Base-by-base conservation (phyloP, 192 early-diverging fungal genomes). In the Entophlyctis luteolus region DNA sequence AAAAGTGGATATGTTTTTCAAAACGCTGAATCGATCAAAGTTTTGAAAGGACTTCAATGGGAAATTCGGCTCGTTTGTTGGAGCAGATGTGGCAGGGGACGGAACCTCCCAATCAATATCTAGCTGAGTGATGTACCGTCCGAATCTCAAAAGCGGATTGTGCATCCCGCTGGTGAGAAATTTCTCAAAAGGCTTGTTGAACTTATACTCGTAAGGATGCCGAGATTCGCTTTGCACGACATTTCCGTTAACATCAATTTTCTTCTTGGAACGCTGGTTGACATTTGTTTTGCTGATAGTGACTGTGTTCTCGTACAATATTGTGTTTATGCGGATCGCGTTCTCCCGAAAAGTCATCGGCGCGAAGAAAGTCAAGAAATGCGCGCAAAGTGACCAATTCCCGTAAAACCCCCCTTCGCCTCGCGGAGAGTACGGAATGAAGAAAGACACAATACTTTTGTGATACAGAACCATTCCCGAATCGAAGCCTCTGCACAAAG, bases 391-490 rank as follows among this genome's bases (percentile, higher is more conserved):
- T n/a, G 55, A 71, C 72, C 72, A 73, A 12, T 71, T 32, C 10
- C 72, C 72, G 16, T 31, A 4, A 58, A 70, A 70, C 20, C 66
- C 72, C 20, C 72, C 72, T 47, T 73, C 72, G 0, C 72, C 72
- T 2, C 72, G 52, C 3, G 72, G 72, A 27, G 66, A 56, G 25
- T 60, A 70, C 0, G 73, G 73, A 31, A 74, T 72, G 48, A 74
- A 74, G 29, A 74, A 46, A 3, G 46, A 42, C 16, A 73, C 68
- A 36, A 74, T 37, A 1, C 59, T 66, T 37, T 65, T 23, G 54
- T 74, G 73, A 52, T 73, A 74, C 4, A 74, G 33, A 25, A 71
- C 48, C 67, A 74, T 74, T 2, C 68, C 68, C 1, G 70, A 63
- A 48, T 74, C 73, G 33, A 74, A 74, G 2, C 69, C 68, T 39